Evolutionary conservation across 2,329 filamentous ascomycete genomes (phyloP).

Genomic region (Alternaria alternata): DNA sequence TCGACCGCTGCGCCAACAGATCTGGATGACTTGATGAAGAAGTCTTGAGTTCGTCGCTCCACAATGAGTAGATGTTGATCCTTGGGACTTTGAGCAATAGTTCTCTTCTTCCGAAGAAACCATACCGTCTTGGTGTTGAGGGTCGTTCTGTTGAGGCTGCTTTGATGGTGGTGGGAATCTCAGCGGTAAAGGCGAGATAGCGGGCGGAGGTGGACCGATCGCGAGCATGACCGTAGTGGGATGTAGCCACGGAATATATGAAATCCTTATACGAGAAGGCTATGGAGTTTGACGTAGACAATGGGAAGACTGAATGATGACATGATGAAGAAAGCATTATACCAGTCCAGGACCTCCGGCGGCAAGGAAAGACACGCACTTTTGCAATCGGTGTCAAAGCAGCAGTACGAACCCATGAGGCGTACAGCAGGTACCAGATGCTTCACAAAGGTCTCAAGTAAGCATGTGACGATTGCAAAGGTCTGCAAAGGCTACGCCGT

Average conservation of each 20-base stretch:
- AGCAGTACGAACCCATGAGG: neutral
- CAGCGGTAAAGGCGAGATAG: neutral
- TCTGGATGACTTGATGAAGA: slow-evolving; percentile 10
- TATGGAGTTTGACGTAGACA: neutral
- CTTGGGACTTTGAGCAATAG: too few species aligned
- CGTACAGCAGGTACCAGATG: neutral
- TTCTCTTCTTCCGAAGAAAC: neutral
- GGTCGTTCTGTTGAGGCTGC: neutral
- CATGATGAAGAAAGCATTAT: neutral
- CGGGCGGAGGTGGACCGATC: neutral
- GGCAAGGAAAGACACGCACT: neutral
- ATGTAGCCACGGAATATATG: neutral
- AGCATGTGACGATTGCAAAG: neutral
- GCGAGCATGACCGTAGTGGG: neutral
- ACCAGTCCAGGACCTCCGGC: neutral
- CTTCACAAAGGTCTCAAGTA: neutral
- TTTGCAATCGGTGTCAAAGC: neutral
- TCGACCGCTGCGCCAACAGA: slow-evolving; percentile 1
- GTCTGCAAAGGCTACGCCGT: neutral
- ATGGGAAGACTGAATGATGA: neutral
- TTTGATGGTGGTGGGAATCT: neutral
- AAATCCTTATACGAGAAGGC: neutral
- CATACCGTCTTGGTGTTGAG: neutral
- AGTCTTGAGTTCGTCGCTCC: neutral
- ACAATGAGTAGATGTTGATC: neutral